phyloP scores from a whole-genome alignment of 805 yeast species.

The Suhomyces xylopsoci region DNA sequence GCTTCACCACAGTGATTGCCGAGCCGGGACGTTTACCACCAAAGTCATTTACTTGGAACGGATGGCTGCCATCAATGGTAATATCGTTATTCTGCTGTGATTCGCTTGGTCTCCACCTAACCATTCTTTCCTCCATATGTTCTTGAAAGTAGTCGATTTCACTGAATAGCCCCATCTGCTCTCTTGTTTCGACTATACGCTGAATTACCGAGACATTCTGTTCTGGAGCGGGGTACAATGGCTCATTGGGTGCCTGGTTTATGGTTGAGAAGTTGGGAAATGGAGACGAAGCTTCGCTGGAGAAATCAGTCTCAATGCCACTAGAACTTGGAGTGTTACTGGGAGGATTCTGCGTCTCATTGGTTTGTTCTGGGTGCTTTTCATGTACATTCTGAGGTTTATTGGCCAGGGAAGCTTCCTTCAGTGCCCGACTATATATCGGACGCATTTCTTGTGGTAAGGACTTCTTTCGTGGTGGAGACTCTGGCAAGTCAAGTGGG shows the following conservation, averaged over 20 bases:
- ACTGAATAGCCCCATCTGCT: not conserved
- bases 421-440: not conserved
- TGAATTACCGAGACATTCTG: not conserved
- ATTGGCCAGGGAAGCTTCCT: not conserved
- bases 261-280: constrained; percentile 9
- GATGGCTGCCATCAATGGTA: constrained; percentile 24
- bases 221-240: constrained; percentile 11
- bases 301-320: not conserved
- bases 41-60: constrained; percentile 14
- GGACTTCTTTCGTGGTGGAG: not conserved
- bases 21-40: not conserved
- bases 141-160: constrained; percentile 18
- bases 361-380: not conserved
- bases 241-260: constrained; percentile 17
- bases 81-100: constrained; percentile 31
- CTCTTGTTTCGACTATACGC: not conserved
- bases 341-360: not conserved
- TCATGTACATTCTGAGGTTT: not conserved
- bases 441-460: not conserved
- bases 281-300: not conserved
- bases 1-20: not conserved
- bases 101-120: constrained; percentile 31
- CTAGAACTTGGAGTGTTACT: not conserved
- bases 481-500: not conserved
- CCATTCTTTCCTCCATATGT: constrained; percentile 29